Conservation (phyloP, 2,329 filamentous ascomycete species). For the Xylariales sp. region DNA sequence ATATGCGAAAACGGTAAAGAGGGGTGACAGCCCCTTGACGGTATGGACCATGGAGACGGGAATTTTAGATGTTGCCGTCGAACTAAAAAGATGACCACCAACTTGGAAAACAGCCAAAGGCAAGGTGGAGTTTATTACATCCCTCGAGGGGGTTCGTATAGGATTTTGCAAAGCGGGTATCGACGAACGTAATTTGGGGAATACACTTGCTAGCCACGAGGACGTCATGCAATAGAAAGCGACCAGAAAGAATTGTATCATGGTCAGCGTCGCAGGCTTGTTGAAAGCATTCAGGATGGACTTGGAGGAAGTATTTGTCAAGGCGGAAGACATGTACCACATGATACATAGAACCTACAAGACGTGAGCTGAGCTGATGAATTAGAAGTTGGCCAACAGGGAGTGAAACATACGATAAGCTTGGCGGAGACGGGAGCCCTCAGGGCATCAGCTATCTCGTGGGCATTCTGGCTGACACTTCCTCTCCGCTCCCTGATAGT, state of each 20-base stretch:
- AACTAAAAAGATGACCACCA: constrained; percentile 91
- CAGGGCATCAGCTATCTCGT: constrained; percentile 91
- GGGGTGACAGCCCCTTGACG: constrained; percentile 94
- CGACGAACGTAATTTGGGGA: constrained; percentile 75
- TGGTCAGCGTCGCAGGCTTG: constrained; percentile 89
- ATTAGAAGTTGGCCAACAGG: constrained; percentile 36
- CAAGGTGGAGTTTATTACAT: constrained; percentile 88
- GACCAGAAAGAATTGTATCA: constrained; percentile 94
- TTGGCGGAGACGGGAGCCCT: constrained; percentile 89
- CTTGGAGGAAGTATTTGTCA: constrained; percentile 98
- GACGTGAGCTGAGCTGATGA: constrained; percentile 44
- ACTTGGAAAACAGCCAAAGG: constrained; percentile 94
- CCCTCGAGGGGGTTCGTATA: constrained; percentile 81
- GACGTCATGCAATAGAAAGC: constrained; percentile 86
- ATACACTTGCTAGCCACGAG: constrained; percentile 78
- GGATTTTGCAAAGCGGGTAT: constrained; percentile 86
- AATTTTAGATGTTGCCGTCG: constrained; percentile 92
- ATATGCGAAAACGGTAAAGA: constrained; percentile 96
- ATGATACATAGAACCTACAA: constrained; percentile 81
- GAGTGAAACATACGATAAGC: constrained; percentile 75
- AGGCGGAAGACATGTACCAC: constrained; percentile 95
- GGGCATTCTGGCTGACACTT: constrained; percentile 91
- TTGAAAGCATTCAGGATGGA: constrained; percentile 92
- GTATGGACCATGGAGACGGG: constrained; percentile 98
- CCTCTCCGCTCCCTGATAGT: constrained; percentile 83